Evolutionary conservation across 768 basidiomycete genomes (phyloP), one percentile per base, ranked within the genome.

Genomic region (Cyclocybe cylindracea): DNA sequence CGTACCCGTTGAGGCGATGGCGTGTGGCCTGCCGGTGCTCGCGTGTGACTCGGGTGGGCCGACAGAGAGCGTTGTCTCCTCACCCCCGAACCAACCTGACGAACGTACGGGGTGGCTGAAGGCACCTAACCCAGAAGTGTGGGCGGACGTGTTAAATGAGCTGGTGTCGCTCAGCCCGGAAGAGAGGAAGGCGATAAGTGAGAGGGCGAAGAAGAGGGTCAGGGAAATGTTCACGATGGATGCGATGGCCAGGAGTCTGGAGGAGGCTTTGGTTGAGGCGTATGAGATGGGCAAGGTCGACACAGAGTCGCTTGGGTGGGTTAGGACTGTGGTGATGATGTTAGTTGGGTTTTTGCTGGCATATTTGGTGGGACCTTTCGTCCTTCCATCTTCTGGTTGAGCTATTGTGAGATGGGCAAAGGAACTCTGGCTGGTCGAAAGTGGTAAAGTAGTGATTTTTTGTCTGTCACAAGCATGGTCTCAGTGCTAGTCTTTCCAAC

Each of bases 1-100:
- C 58, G 95, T 88, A 0, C 96, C 97, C 2, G 82, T 98, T 3
- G 96, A 99, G 67, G 94, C 84, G 0, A 98, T 98, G 94, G 80
- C 85, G 7, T 94, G 90, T 42, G 92, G 94, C 2, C 67, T 98
- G 0, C 94, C 95, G 0, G 88, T 98, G 1, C 70, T 99, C 14
- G 95, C 94, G 0, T 92, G 89, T 60, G 71, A 91, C 63, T 86
- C 82, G 51, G 92, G 91, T 11, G 96, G 96, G 2, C 97, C 97
- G 7, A 90, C 84, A 1, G 97, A 99, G 71, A 96, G 89, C 48
- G 71, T 96, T 29, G 59, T 78, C 7, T 69, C 70, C 24, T 48
- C 44, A 3, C 54, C 58, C 18, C 46, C 16, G 7, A 39, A 59
- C 29, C 63, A 70, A 1, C 44, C 60, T 1, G 61, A 63, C 4